Evolutionary conservation across 768 basidiomycete genomes (phyloP), one percentile per base, ranked within the genome.

Genomic region (Tremella yokohamensis): DNA sequence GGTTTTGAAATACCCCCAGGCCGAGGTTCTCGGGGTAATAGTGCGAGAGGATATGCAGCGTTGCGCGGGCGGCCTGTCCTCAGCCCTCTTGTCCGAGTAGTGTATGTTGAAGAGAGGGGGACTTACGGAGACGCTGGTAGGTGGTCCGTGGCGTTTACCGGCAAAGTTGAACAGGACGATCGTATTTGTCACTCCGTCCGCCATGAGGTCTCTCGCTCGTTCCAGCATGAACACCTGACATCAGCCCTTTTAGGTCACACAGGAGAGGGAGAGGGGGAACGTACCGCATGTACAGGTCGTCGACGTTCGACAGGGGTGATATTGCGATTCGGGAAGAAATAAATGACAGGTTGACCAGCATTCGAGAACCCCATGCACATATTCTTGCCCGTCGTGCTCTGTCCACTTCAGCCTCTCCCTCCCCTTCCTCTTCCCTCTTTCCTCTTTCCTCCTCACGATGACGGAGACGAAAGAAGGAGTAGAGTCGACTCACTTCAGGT

Each of bases 11-110:
- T 7, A 58, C 52, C 22, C 56, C 60, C 2, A 60, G 39, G n/a
- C 64, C 57, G n/a, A 76, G 60, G 9, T 56, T 72, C 45, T 73
- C 75, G 44, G 73, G 73, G 50, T 76, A 76, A 40, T 73, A 57
- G 8, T 56, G 25, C 19, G 66, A 60, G 4, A 64, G 56, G 52
- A 67, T 73, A 56, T 66, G 60, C 19, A 67, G 52, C 26, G 66
- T 65, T 29, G 71, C 57, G 15, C 72, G 64, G 18, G 68, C 61
- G 40, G 60, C 61, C 71, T 72, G 38, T 60, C 20, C 39, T 25
- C 42, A 39, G 37, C 29, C 11, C 6, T 38, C n/a, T 50, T 11
- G 19, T 29, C 18, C 3, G 49, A 24, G 9, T n/a, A n/a, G n/a
- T n/a, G n/a, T n/a, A 49, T 49, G 38, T 19, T 11, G 2, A 9